These are phyloP conservation scores for Boletus bicolor DNA, from an alignment of 768 basidiomycete genomes.

Conservation along the genomic window DNA sequence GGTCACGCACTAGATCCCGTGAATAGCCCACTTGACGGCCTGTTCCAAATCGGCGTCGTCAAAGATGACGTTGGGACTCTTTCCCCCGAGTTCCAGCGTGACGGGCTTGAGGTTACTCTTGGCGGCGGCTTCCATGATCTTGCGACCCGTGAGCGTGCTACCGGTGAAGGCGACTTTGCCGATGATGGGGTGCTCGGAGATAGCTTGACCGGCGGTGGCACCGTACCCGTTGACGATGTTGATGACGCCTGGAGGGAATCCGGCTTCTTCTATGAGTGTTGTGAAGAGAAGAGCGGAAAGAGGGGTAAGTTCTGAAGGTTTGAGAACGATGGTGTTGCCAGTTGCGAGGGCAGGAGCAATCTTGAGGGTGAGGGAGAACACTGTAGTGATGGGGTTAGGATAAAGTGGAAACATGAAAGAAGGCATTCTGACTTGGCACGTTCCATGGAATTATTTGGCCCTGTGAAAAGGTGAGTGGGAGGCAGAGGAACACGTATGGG, in stretches of 20 bases:
- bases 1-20: slow-evolving; percentile 8
- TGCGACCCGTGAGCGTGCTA: slow-evolving; percentile 10
- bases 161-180: slow-evolving; percentile 11
- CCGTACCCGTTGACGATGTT: slow-evolving; percentile 9
- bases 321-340: slow-evolving; percentile 8
- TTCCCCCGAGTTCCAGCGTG: slow-evolving; percentile 11
- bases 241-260: slow-evolving; percentile 9
- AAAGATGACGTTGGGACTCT: slow-evolving; percentile 12
- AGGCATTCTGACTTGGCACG: not conserved
- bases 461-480: not conserved
- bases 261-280: slow-evolving; percentile 3
- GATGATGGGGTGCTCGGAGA: slow-evolving; percentile 6
- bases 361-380: slow-evolving; percentile 9
- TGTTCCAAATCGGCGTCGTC: slow-evolving; percentile 12
- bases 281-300: slow-evolving; percentile 8
- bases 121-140: slow-evolving; percentile 12
- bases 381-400: not conserved
- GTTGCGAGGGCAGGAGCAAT: slow-evolving; percentile 11
- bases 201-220: slow-evolving; percentile 8
- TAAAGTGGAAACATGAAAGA: not conserved
- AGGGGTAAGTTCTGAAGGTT: slow-evolving; percentile 12
- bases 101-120: slow-evolving; percentile 12
- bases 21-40: slow-evolving; percentile 10
- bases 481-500: not conserved
- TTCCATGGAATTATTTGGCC: slow-evolving; percentile 16